phyloP scores from a whole-genome alignment of 106 monocot species.

The Dioscorea zingiberensis region DNA sequence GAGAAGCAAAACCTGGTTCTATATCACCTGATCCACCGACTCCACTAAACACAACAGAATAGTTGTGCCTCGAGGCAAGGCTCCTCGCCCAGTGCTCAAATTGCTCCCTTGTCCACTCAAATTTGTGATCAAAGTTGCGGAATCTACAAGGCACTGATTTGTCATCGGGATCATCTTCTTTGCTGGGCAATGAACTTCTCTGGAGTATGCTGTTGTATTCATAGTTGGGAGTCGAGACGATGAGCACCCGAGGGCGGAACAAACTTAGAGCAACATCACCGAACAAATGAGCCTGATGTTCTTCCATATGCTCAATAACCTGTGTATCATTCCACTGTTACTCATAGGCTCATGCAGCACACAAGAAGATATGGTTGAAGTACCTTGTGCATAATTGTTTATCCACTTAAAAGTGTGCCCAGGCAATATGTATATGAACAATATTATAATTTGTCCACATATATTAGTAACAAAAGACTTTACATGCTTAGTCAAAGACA shows the following conservation, averaged over 20 bases:
- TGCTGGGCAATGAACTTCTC: constrained; percentile 32
- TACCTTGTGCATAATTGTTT: too few species aligned
- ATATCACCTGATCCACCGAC: constrained; percentile 75
- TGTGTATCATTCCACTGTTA: constrained; percentile 20
- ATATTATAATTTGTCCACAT: too few species aligned
- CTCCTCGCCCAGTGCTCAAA: constrained; percentile 75
- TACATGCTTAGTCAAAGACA: too few species aligned
- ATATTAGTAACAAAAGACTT: too few species aligned
- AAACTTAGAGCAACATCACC: constrained; percentile 64
- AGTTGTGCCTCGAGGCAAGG: constrained; percentile 55
- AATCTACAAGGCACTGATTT: constrained; percentile 57
- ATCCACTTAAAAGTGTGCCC: too few species aligned
- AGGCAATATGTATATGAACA: too few species aligned
- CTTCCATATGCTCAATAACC: constrained; percentile 99
- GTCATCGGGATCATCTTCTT: constrained; percentile 63
- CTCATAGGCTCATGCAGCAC: too few species aligned
- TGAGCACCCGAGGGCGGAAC: constrained; percentile 64
- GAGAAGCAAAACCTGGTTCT: constrained; percentile 95
- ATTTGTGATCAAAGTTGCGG: constrained; percentile 93
- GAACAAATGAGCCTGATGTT: constrained; percentile 70
- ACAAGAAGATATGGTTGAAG: too few species aligned
- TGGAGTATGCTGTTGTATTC: constrained; percentile 96
- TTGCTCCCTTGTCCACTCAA: constrained; percentile 92
- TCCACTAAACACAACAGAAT: constrained; percentile 77
- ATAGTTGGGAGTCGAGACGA: constrained; percentile 94